Evolutionary conservation across 129 eudicot species (phyloP).

Genomic region (Mikania micrantha): DNA sequence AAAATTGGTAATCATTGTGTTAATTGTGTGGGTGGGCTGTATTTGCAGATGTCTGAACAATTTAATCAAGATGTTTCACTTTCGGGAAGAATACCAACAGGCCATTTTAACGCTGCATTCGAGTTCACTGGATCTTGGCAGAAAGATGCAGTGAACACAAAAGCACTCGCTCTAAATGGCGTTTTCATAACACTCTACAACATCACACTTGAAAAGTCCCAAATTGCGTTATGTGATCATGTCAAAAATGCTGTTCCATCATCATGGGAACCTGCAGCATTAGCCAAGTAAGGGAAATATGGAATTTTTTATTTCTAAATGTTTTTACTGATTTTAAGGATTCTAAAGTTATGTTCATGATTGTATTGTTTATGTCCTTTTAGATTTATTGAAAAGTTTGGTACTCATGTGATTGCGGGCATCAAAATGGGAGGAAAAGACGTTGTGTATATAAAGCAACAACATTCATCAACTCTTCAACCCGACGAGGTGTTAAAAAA

Average conservation of each 20-base stretch:
- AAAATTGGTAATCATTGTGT: background rate
- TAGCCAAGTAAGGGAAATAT: slow-evolving; percentile 50
- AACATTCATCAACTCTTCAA: slow-evolving; percentile 46
- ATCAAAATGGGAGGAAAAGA: slow-evolving; percentile 87
- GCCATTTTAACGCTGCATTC: slow-evolving; percentile 72
- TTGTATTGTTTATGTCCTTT: background rate
- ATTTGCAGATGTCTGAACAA: slow-evolving; percentile 61
- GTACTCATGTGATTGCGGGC: slow-evolving; percentile 69
- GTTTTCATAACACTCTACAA: slow-evolving; percentile 55
- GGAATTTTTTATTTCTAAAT: background rate
- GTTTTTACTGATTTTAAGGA: background rate
- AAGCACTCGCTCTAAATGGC: slow-evolving; percentile 63
- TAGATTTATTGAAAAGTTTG: slow-evolving; percentile 73
- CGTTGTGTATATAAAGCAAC: slow-evolving; percentile 66
- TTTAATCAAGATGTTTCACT: slow-evolving; percentile 63
- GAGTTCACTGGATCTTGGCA: slow-evolving; percentile 65
- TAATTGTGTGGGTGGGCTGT: background rate
- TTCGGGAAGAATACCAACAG: slow-evolving; percentile 67
- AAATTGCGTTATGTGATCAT: slow-evolving; percentile 45
- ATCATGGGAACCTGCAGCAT: slow-evolving; percentile 71
- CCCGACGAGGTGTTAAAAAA: slow-evolving; percentile 47
- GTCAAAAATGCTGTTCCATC: slow-evolving; percentile 67
- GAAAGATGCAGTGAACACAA: slow-evolving; percentile 67
- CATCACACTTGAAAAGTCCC: slow-evolving; percentile 59
- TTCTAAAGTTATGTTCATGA: background rate